phyloP scores from a whole-genome alignment of 129 eudicot genomes.

The Flaveria bidentis region DNA sequence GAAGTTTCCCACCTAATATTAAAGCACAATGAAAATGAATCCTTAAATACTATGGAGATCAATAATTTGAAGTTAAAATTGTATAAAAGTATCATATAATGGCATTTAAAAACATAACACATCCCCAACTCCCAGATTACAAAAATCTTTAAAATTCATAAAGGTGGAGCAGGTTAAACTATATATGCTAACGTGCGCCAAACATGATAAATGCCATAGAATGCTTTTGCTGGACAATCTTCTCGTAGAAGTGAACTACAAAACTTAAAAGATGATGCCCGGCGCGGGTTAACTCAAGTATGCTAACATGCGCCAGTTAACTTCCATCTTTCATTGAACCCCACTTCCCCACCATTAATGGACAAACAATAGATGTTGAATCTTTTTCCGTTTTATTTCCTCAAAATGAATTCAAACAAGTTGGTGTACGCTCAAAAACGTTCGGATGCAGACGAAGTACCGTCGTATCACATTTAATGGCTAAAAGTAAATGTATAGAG shows the following conservation, averaged over 20 bases:
- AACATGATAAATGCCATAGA: neutral
- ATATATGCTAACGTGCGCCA: constrained; percentile 34
- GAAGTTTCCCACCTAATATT: constrained; percentile 86
- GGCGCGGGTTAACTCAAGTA: constrained; percentile 13
- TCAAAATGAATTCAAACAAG: no score
- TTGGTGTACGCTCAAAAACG: no score
- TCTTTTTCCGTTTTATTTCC: no score
- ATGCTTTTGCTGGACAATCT: constrained; percentile 22
- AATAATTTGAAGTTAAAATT: neutral
- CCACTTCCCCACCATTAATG: neutral
- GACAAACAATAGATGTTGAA: constrained; percentile 20
- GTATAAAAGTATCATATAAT: neutral
- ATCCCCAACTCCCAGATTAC: neutral
- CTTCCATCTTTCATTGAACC: neutral
- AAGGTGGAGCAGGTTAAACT: neutral
- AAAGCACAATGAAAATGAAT: neutral
- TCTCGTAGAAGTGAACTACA: constrained; percentile 14
- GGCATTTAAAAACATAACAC: no score
- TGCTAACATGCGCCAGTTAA: constrained; percentile 25
- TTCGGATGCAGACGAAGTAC: no score
- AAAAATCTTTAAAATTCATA: neutral
- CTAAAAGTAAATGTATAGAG: no score
- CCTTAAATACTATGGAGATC: neutral
- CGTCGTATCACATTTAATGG: no score
- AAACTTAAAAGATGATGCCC: constrained; percentile 17